A percentile compares a stretch with the other conserved stretches of the same genome.
Evolutionary conservation across 176 grass and related monocot species (phyloP).

Genomic region (Thinopyrum elongatum): DNA sequence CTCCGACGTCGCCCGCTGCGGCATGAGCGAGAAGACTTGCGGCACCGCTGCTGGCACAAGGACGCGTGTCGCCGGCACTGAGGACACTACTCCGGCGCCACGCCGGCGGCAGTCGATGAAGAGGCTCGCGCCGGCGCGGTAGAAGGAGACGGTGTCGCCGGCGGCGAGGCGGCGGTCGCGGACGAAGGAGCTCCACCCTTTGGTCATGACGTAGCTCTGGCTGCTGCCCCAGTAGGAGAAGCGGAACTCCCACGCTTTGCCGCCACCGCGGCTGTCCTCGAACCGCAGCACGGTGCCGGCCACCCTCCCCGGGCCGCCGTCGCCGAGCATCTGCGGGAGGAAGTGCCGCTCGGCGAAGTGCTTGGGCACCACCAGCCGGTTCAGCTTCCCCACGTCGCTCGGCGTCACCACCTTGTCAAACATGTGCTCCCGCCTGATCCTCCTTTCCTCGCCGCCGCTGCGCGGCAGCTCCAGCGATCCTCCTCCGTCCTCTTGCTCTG

Average conservation of each 20-base stretch:
- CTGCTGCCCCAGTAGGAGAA: constrained; percentile 99
- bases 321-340: constrained; percentile 5
- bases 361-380: constrained; percentile 76
- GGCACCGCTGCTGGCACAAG: background rate
- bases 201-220: constrained; percentile 99
- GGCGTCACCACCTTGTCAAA: constrained; percentile 99
- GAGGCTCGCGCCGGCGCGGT: constrained; percentile 21
- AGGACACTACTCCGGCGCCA: background rate
- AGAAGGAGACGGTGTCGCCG: constrained; percentile 38
- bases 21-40: no score
- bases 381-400: constrained; percentile 97
- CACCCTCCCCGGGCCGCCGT: constrained; percentile 3
- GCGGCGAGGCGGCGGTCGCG: background rate
- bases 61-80: background rate
- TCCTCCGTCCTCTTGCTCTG: background rate
- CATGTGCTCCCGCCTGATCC: constrained; percentile 64
- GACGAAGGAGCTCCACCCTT: constrained; percentile 98
- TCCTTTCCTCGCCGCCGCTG: background rate
- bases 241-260: constrained; percentile 49
- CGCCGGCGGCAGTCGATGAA: constrained; percentile 47
- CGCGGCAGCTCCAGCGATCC: background rate
- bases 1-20: background rate
- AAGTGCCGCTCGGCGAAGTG: constrained; percentile 62
- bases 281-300: constrained; percentile 48
- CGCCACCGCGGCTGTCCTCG: constrained; percentile 29